phyloP scores from a whole-genome alignment of 139 green algal genomes.

The Choricystis sp. region DNA sequence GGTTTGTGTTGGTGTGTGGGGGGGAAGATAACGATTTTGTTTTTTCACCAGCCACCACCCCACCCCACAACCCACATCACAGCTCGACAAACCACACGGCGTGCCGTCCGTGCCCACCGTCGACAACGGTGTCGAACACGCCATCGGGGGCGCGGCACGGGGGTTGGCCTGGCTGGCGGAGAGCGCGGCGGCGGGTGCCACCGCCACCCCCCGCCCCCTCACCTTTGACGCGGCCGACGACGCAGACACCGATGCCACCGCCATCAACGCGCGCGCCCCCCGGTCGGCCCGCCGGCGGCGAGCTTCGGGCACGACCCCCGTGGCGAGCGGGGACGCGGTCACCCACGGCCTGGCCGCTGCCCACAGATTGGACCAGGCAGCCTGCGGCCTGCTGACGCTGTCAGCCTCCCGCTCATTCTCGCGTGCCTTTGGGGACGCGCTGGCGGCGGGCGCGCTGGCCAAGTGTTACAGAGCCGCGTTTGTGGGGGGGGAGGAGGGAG shows the following conservation, averaged over 20 bases:
- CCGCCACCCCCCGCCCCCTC: not conserved
- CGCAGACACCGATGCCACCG: not conserved
- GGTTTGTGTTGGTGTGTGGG: no score
- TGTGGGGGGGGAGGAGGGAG: no score
- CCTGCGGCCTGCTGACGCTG: not conserved
- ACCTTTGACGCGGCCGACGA: not conserved
- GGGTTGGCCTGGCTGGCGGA: not conserved
- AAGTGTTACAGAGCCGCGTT: not conserved
- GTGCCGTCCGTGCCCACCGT: slow-evolving; percentile 26
- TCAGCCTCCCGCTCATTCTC: not conserved
- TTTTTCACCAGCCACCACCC: no score
- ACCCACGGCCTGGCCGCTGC: not conserved
- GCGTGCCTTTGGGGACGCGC: not conserved
- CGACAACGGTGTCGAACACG: slow-evolving; percentile 16
- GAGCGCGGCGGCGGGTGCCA: no score
- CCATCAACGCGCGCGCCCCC: not conserved
- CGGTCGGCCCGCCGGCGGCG: not conserved
- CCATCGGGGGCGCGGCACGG: slow-evolving; percentile 1
- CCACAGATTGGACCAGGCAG: not conserved
- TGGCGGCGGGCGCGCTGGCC: not conserved
- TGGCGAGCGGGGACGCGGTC: no score
- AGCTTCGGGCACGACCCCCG: not conserved
- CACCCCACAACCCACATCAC: not conserved
- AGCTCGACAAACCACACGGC: slow-evolving; percentile 51
- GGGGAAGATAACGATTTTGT: no score